Evolutionary conservation across 1,284 basidiomycete genomes (phyloP).

Genomic region (Tilletia horrida): DNA sequence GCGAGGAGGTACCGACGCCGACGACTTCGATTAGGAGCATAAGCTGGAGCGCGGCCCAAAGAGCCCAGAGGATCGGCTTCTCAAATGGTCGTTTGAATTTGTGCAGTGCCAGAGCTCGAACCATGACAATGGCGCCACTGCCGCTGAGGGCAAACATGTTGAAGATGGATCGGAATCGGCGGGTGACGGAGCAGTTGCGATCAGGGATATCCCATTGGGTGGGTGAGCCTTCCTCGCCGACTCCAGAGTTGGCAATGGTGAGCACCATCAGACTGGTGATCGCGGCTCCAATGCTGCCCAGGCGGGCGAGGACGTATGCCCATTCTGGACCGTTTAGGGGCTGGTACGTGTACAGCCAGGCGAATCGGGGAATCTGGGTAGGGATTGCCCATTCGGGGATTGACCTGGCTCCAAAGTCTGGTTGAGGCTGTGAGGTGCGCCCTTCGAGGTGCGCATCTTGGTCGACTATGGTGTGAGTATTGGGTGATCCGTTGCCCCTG

Average conservation of each 20-base stretch:
- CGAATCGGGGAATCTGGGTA: not conserved
- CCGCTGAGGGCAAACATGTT: slow-evolving; percentile 6
- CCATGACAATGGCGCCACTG: not conserved
- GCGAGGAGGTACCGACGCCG: not conserved
- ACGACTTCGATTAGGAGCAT: not conserved
- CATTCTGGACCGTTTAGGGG: slow-evolving; percentile 8
- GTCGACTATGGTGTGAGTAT: too few relatives aligned
- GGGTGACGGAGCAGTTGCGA: not conserved
- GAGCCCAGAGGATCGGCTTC: not conserved
- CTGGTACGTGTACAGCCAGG: not conserved
- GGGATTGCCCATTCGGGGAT: not conserved
- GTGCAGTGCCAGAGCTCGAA: slow-evolving; percentile 1
- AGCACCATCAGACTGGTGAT: not conserved
- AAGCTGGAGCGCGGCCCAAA: not conserved
- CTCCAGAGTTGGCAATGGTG: not conserved
- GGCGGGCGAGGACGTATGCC: not conserved
- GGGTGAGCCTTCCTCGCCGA: not conserved
- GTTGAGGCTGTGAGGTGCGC: too few relatives aligned
- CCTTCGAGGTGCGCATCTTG: too few relatives aligned
- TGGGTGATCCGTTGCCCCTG: too few relatives aligned
- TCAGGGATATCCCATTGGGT: not conserved
- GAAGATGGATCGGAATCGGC: not conserved
- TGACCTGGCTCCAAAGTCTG: not conserved
- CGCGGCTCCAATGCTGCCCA: not conserved
- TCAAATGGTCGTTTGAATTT: not conserved